Evolutionary conservation across 1,284 basidiomycete genomes (phyloP), one percentile per base, ranked within the genome.

Genomic region (Malassezia japonica): DNA sequence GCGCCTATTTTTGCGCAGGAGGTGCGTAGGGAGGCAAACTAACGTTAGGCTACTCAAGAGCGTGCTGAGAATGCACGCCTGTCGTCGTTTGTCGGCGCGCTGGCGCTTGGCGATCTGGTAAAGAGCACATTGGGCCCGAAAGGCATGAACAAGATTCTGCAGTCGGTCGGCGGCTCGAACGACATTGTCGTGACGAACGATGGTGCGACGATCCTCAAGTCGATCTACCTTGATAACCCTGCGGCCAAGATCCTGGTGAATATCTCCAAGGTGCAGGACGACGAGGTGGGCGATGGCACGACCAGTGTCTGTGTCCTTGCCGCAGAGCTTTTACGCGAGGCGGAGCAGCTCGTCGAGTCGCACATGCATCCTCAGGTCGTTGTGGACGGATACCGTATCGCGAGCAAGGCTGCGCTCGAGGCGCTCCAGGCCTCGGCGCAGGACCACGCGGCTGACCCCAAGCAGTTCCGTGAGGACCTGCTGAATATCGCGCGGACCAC

Each of bases 181-280:
- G 87, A 91, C 35, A 87, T 99, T 64, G 92, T 84, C 54, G 91
- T 99, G 49, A 98, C 94, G 15, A 99, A 98, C 75, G 94, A 98
- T 74, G 94, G 94, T 15, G 94, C 94, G 2, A 98, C 94, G 38
- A 98, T 98, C 67, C 81, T 99, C 60, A 95, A 94, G 74, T 84
- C 87, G 47, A 96, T 99, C 67, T 86, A 90, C 64, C 83, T 99
- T 60, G 94, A 98, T 77, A 98, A 99, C 73, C 87, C 94, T 2
- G 92, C 94, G 0, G 94, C 94, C 46, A 98, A 98, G 79, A 96
- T 99, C 72, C 81, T 98, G 46, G 94, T 98, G 70, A 96, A 98
- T 76, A 98, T 99, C 74, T 92, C 88, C n/a, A 98, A 99, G 74
- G 91, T 96, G 15, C 94, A 98, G 76, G 94, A 99, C 70, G 94